Percentiles rank a stretch among this genome's conserved stretches.
phyloP scores from a whole-genome alignment of 2,329 filamentous ascomycete genomes.

The Emmonsiellopsis sp. region DNA sequence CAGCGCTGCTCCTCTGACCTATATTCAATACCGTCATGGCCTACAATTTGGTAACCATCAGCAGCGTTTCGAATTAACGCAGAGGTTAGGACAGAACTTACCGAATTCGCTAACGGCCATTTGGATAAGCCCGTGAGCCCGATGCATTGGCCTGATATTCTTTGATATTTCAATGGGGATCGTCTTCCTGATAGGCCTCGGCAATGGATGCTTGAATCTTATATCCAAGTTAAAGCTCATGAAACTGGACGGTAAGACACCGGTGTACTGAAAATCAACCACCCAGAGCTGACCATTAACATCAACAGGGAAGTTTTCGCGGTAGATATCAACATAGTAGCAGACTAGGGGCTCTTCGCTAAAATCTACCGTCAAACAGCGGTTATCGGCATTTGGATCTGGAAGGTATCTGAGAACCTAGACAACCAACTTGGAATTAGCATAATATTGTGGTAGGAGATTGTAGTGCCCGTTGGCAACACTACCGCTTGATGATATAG shows the following conservation, averaged over 20 bases:
- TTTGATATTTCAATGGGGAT: not conserved
- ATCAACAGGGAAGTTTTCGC: slow-evolving; percentile 5
- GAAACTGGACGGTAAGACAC: slow-evolving; percentile 2
- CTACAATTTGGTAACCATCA: no score
- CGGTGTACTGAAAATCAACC: slow-evolving; percentile 2
- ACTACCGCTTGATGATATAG: not conserved
- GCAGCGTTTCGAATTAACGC: no score
- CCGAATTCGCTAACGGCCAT: not conserved
- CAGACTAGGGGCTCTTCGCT: not conserved
- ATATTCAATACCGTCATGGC: no score
- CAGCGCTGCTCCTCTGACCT: no score
- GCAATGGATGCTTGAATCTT: not conserved
- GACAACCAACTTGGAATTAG: not conserved
- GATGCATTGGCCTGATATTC: not conserved
- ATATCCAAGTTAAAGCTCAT: slow-evolving; percentile 2
- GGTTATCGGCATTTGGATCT: not conserved
- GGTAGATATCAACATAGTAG: slow-evolving; percentile 3
- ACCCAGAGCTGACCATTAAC: slow-evolving; percentile 4
- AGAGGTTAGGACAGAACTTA: no score
- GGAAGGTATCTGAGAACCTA: not conserved
- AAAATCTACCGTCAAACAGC: slow-evolving; percentile 3
- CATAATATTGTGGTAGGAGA: not conserved
- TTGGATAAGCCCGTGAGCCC: not conserved
- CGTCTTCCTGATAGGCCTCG: not conserved
- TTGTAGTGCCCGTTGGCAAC: not conserved